Conservation (phyloP, 2,329 filamentous ascomycete species). For the Colletotrichum cordylinicola region DNA sequence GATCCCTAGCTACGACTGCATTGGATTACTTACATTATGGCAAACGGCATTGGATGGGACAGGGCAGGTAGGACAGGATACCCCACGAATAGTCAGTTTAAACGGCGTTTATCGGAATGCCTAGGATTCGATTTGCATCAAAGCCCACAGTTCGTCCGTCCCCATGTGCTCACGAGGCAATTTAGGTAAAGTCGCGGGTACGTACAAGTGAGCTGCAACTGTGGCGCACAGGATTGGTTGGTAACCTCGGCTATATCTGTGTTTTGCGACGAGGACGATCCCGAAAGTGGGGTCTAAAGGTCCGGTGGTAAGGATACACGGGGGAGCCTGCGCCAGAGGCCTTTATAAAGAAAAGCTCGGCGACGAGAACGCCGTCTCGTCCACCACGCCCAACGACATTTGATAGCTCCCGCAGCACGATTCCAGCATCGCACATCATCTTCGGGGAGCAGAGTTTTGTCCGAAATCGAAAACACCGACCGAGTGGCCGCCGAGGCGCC, state of each 20-base stretch:
- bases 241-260: slow-evolving; percentile 25
- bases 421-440: background rate
- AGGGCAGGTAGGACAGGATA: slow-evolving; percentile 4
- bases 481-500: background rate
- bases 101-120: background rate
- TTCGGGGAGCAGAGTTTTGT: background rate
- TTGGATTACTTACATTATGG: background rate
- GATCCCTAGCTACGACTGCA: background rate
- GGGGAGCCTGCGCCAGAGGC: slow-evolving; percentile 5
- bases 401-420: background rate
- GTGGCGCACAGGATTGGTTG: slow-evolving; percentile 17
- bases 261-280: slow-evolving; percentile 19
- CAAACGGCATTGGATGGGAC: background rate
- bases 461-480: background rate
- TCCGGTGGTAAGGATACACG: slow-evolving; percentile 18
- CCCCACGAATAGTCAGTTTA: background rate
- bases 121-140: background rate
- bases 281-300: slow-evolving; percentile 22
- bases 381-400: background rate
- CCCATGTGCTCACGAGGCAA: slow-evolving; percentile 1
- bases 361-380: background rate
- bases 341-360: slow-evolving; percentile 10
- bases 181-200: background rate
- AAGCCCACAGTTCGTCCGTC: background rate
- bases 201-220: background rate